Base-by-base conservation (phyloP, 2,329 filamentous ascomycete genomes). In the Fusarium veterinarium region DNA sequence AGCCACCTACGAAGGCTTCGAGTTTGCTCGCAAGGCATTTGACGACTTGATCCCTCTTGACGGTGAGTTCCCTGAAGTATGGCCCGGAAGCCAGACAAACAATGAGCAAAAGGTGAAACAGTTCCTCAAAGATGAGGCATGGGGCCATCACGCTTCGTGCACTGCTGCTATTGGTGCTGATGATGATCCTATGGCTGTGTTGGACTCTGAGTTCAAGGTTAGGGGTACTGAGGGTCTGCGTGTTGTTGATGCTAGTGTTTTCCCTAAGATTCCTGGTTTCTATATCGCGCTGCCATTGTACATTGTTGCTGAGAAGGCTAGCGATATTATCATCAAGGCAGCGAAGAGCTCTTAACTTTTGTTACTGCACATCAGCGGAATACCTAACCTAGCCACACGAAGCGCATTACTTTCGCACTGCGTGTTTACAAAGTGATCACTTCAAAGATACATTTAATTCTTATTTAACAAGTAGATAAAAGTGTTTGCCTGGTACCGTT, bases 211-310 rank as follows among this genome's bases (percentile, higher is more conserved):
- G 55, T 90, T 91, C 77, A 82, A 84, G 17, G 90, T 92, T 2
- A 81, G 86, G 13, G 88, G 88, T 1, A 85, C 89, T 0, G 78
- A 83, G 1, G 86, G 86, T 0, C 77, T 92, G 55, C 82, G 90
- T 33, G 90, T 91, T 6, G 90, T 92, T 0, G 90, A 92, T 80
- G 90, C 89, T 1, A 87, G 84, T 30, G 83, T 87, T 2, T 91
- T 88, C 25, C 75, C 76, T 4, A 76, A 75, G 48, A 76, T 76
- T 4, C 75, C 75, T 11, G 75, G 75, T 1, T 75, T 75, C 14
- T 72, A 72, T 20, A 75, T 75, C 19, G 69, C 72, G 0, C 20
- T 72, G 2, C 75, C 75, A 3, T 28, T 75, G 7, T 76, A 71
- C 1, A 65, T 91, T 79, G 81, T 88, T 9, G 84, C 84, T 3